These are phyloP conservation scores for Cordyceps javanica DNA, from an alignment of 2,329 filamentous ascomycete species.

Conservation along the genomic window DNA sequence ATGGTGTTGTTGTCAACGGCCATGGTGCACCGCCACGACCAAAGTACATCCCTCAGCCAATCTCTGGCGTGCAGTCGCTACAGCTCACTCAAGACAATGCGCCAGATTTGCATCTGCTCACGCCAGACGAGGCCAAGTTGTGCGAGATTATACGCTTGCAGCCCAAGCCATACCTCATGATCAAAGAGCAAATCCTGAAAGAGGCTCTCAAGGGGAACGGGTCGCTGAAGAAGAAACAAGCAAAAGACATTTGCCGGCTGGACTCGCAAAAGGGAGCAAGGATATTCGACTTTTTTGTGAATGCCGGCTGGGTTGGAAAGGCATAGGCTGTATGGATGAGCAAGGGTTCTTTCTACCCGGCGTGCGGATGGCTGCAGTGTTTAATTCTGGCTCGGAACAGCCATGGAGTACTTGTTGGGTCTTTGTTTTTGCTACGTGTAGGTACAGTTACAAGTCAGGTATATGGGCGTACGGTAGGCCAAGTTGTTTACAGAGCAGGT, in stretches of 20 bases:
- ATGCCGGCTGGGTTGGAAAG: conserved; percentile 86
- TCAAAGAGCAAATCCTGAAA: conserved; percentile 88
- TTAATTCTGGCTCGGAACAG: neutral
- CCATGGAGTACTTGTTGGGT: neutral
- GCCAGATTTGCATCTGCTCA: conserved; percentile 78
- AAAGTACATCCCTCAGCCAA: conserved; percentile 48
- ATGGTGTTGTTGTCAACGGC: conserved; percentile 30
- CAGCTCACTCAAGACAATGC: conserved; percentile 68
- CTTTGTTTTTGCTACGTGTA: neutral
- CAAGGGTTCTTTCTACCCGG: neutral
- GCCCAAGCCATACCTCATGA: conserved; percentile 90
- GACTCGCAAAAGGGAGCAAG: conserved; percentile 79
- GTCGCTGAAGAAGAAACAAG: conserved; percentile 86
- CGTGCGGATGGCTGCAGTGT: neutral
- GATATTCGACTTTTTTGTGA: conserved; percentile 92
- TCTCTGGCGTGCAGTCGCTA: conserved; percentile 58
- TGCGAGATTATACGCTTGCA: conserved; percentile 80
- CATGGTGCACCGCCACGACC: conserved; percentile 33
- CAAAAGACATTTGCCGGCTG: conserved; percentile 75
- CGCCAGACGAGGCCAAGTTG: conserved; percentile 75
- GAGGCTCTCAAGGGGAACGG: conserved; percentile 88
- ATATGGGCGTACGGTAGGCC: neutral
- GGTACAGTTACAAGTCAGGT: neutral
- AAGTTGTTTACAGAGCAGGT: neutral
- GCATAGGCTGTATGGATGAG: conserved; percentile 35